phyloP scores from a whole-genome alignment of 2,329 filamentous ascomycete species.

The Fusarium subtropicale region DNA sequence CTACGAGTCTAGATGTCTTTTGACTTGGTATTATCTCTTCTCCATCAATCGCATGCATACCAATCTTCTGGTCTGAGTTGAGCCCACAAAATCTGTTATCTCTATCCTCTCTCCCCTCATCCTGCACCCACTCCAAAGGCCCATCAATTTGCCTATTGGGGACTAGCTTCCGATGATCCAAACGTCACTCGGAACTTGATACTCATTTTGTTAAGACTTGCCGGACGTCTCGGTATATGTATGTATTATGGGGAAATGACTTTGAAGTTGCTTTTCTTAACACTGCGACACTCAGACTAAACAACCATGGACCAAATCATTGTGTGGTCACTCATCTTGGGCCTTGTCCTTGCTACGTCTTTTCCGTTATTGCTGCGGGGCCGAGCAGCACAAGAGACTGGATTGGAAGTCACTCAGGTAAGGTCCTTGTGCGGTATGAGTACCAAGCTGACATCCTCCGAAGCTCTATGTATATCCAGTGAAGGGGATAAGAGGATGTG shows the following conservation, averaged over 20 bases:
- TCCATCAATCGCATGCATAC: rapidly evolving
- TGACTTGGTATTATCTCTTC: neutral
- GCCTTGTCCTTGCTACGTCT: neutral
- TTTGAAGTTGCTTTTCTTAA: neutral
- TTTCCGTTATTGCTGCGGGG: neutral
- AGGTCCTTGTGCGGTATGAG: rapidly evolving
- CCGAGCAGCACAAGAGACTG: neutral
- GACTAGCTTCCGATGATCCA: neutral
- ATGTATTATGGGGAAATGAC: neutral
- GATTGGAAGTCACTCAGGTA: conserved; percentile 38
- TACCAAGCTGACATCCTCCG: neutral
- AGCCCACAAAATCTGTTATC: neutral
- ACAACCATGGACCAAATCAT: neutral
- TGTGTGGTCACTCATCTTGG: neutral
- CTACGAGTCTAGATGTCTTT: neutral
- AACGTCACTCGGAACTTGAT: neutral
- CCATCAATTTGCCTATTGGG: neutral
- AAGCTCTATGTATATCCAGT: conserved; percentile 44
- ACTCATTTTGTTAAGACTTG: neutral
- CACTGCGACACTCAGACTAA: neutral
- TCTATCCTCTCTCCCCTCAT: neutral
- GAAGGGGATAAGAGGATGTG: conserved; percentile 37
- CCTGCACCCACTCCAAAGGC: neutral
- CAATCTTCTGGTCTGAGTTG: neutral
- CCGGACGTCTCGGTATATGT: neutral